phyloP scores from a whole-genome alignment of 768 basidiomycete genomes.

The Naganishia kalamii region DNA sequence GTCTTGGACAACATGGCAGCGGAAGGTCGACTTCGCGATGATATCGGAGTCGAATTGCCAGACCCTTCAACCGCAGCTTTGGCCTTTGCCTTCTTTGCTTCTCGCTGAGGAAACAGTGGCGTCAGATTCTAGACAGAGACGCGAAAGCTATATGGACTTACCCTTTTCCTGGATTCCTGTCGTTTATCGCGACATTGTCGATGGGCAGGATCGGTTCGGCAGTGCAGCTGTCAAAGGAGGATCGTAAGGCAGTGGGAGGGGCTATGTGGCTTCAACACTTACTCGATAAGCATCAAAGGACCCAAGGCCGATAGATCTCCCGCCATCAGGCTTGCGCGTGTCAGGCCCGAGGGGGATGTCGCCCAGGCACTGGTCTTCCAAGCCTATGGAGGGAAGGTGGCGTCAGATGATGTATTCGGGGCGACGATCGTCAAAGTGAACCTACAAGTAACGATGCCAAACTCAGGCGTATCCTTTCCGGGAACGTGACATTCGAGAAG shows the following conservation, averaged over 20 bases:
- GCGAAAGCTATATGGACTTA: neutral
- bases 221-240: neutral
- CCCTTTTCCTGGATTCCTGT: neutral
- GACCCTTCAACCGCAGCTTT: neutral
- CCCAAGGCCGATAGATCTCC: slow-evolving; percentile 12
- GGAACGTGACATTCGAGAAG: slow-evolving; percentile 15
- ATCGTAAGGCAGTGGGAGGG: neutral
- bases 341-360: slow-evolving; percentile 9
- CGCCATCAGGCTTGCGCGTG: slow-evolving; percentile 3
- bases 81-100: slow-evolving; percentile 10
- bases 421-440: neutral
- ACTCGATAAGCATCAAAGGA: neutral
- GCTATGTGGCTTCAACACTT: neutral
- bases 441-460: slow-evolving; percentile 18
- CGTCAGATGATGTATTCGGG: too few relatives aligned
- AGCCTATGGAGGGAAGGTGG: neutral
- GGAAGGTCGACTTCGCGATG: neutral
- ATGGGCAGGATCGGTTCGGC: neutral
- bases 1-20: slow-evolving; percentile 1
- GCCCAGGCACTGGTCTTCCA: slow-evolving; percentile 13
- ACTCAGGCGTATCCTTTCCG: neutral
- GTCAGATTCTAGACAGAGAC: neutral
- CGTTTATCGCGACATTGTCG: neutral
- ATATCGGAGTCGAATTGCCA: neutral
- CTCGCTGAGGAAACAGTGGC: neutral